phyloP scores from a whole-genome alignment of 2,329 filamentous ascomycete genomes.

The Colletotrichum plurivorum region DNA sequence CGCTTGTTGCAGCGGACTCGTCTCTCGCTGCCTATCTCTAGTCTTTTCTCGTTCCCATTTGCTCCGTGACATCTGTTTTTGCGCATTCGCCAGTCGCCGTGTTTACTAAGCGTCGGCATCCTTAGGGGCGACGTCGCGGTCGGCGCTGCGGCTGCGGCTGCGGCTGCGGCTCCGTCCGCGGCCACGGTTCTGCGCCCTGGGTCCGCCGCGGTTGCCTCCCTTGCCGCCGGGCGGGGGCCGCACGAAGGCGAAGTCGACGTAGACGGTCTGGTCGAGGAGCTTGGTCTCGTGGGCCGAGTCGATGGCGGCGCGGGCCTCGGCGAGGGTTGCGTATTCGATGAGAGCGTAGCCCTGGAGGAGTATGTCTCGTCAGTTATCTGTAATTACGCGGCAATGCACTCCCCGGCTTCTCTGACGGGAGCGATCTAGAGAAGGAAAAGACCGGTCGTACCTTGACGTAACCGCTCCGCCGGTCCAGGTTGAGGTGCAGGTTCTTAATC shows the following conservation, averaged over 20 bases:
- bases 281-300: slow-evolving; percentile 83
- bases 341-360: slow-evolving; percentile 80
- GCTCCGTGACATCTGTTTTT: too few species aligned
- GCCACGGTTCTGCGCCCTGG: slow-evolving; percentile 55
- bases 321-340: slow-evolving; percentile 85
- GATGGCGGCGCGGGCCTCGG: slow-evolving; percentile 86
- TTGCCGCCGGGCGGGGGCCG: slow-evolving; percentile 75
- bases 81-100: too few species aligned
- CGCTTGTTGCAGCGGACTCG: background rate
- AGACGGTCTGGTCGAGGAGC: slow-evolving; percentile 84
- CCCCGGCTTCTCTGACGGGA: too few species aligned
- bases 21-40: background rate
- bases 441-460: slow-evolving; percentile 80
- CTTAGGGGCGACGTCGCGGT: slow-evolving; percentile 20
- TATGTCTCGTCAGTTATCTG: background rate
- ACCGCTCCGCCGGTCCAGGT: slow-evolving; percentile 84
- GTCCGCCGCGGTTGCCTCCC: slow-evolving; percentile 52
- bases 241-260: slow-evolving; percentile 89
- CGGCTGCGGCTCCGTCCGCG: slow-evolving; percentile 54
- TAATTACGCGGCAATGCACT: background rate
- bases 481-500: slow-evolving; percentile 89
- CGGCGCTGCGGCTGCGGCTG: slow-evolving; percentile 52
- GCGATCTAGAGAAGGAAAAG: background rate
- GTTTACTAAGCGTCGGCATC: slow-evolving; percentile 31
- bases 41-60: too few species aligned